Base-by-base conservation (phyloP, 495 filamentous ascomycete genomes). In the Trypethelium eluteriae region DNA sequence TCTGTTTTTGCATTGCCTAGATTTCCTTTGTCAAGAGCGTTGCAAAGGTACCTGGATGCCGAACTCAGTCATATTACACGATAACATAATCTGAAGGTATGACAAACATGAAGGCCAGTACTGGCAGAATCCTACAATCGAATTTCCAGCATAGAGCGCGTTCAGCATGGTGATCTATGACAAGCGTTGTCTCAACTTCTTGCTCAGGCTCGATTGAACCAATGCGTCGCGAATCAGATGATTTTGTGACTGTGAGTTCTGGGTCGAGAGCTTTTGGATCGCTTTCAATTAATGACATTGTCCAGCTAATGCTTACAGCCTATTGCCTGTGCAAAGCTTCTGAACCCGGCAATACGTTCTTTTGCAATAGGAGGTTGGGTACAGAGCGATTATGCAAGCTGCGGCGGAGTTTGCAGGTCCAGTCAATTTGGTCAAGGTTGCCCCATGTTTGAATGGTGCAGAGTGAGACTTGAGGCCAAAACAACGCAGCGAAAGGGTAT, bases 1-100 rank as follows among this genome's bases (percentile, higher is more conserved):
- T 81, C 85, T 0, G 88, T 90, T 74, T 91, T 83, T 12, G 88
- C 88, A 71, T 91, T 91, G 4, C 76, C 76, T 2, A 78, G 61
- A 61, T 78, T 77, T 16, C 69, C 69, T 62, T 75, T 77, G 66
- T 79, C 77, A 41, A 79, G 69, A 0, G 70, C 67, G 64, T 78
- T 77, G 74, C 71, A 78, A 14, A 78, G 72, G 64, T 79, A 79
- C 49, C 49, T 53, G 18, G 49, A 14, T 5, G 11, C n/a, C n/a
- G n/a, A 14, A 5, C 5, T 53, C n/a, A 53, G 49, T 53, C 5
- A 5, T 18, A 25, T 53, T 18, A 25, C 41, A n/a, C 10, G 11
- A 5, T 14, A 25, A 5, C 49, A 5, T 18, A 18, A n/a, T n/a
- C n/a, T 14, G n/a, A 5, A 18, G 5, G 49, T 25, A 14, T 5